Evolutionary conservation across 2,329 filamentous ascomycete genomes (phyloP), one percentile per base, ranked within the genome.

Genomic region (Arthrobotrys entomopaga): DNA sequence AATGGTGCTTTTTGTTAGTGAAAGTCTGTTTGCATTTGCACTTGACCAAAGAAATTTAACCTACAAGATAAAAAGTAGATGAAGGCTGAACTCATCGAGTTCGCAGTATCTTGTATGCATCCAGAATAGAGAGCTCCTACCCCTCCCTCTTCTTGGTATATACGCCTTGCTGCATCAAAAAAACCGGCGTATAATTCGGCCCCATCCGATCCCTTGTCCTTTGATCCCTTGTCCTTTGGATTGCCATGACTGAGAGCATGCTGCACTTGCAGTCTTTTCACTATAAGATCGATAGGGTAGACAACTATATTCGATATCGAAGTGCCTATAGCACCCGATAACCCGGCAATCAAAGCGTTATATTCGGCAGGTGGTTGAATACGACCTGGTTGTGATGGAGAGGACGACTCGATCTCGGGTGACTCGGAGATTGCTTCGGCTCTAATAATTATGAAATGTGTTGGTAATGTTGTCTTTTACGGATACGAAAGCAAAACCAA

Each of bases 221-320:
- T 2, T 78, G 64, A 66, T 81, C 80, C 8, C 79, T 76, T 2
- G 76, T 79, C 43, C 78, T 77, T 2, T 78, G 64, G 65, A 80
- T 50, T 48, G 34, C 10, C 24, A 19, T 50, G 74, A 24, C 20
- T 50, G 15, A 71, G 64, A 87, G 87, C 69, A 46, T 86, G 86
- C 82, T 95, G 91, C 2, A 92, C 90, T 82, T 96, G 92, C 53
- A 96, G 85, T 26, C 92, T 87, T 24, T 92, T 93, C 65, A 92
- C 90, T 76, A 95, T 87, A 49, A 96, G 86, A 78, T 92, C 90
- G 67, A 96, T 86, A 1, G 93, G 93, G 80, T 96, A 96, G 4
- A 91, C 88, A 64, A 88, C 82, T 53, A 92, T 85, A 78, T 93
- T 94, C 10, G 92, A 91, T 72, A 94, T 86, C 15, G 91, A 90